Base-by-base conservation (phyloP, 768 basidiomycete genomes). In the Suillus placidus region DNA sequence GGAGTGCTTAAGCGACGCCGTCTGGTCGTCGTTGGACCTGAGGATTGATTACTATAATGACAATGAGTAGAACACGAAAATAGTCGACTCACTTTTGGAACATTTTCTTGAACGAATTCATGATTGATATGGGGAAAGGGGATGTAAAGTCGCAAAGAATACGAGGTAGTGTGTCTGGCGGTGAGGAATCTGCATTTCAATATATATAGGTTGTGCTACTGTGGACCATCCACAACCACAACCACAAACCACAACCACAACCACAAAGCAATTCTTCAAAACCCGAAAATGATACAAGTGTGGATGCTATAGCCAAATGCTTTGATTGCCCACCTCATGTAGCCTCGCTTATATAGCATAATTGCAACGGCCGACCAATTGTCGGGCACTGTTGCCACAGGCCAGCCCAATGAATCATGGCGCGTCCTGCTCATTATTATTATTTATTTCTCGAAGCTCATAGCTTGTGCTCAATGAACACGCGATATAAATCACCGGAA, bases 1-100 rank as follows among this genome's bases (percentile, higher is more conserved):
- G 2, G 64, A 55, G 51, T 69, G 68, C 57, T 68, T 69, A 43
- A 69, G 64, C 8, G 42, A 45, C 5, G 16, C n/a, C 13, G 18
- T 14, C 23, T 54, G 26, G 8, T 65, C 67, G 3, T 54, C 16
- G 0, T 34, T 16, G 40, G 68, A 55, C 37, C 68, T 68, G 47
- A 16, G 13, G 16, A 20, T 35, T 12, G 12, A 35, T 47, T 40
- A 51, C 37, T 16, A 43, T 61, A 18, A 60, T 9, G 16, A 23
- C 38, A 23, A 49, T 37, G 14, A 61, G 4, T n/a, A 6, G 18
- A 61, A 16, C 10, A 38, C 8, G 30, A 26, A 42, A 43, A 35
- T 3, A n/a, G 30, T 38, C 13, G 26, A 62, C 69, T 49, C 26
- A 70, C 69, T 56, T 61, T 47, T 64, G 52, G 51, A 70, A 34